Conservation (phyloP, 352 stramenopile species). For the Phytophthora citricola region DNA sequence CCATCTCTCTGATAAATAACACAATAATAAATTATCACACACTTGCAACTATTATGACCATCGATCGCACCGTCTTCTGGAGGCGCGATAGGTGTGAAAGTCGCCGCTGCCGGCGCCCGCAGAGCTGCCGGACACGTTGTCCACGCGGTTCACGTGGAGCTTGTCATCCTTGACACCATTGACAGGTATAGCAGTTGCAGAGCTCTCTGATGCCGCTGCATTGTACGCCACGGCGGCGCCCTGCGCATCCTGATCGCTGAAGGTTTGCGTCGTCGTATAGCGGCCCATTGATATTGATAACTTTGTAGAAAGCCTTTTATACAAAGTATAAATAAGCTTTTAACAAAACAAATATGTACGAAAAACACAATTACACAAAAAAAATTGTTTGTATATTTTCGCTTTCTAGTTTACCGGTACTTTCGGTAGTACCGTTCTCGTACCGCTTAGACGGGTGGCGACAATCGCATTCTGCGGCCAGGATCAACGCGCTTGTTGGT, state of each 20-base stretch:
- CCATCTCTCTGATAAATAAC: slow-evolving; percentile 76
- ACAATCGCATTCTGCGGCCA: slow-evolving; percentile 23
- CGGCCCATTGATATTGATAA: slow-evolving; percentile 45
- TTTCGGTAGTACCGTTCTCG: not conserved
- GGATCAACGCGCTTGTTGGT: slow-evolving; percentile 8
- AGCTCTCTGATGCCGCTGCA: not conserved
- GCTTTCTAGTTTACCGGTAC: not conserved
- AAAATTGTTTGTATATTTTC: not conserved
- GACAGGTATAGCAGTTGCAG: slow-evolving; percentile 6
- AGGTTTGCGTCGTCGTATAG: slow-evolving; percentile 88
- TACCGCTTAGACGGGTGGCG: not conserved
- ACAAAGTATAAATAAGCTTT: no score
- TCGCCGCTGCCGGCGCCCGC: slow-evolving; percentile 95
- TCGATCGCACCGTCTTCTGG: slow-evolving; percentile 71
- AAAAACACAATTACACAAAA: no score
- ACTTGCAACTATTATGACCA: not conserved
- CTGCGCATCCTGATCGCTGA: slow-evolving; percentile 81
- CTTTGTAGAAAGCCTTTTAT: no score
- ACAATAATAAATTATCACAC: not conserved
- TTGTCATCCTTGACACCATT: slow-evolving; percentile 32
- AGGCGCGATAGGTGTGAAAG: slow-evolving; percentile 97
- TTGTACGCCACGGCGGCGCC: slow-evolving; percentile 71
- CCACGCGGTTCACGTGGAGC: slow-evolving; percentile 79
- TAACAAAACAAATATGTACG: no score
- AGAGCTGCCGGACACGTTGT: slow-evolving; percentile 96